Base-by-base conservation (phyloP, 495 filamentous ascomycete genomes). In the Penicillium robsamsonii region DNA sequence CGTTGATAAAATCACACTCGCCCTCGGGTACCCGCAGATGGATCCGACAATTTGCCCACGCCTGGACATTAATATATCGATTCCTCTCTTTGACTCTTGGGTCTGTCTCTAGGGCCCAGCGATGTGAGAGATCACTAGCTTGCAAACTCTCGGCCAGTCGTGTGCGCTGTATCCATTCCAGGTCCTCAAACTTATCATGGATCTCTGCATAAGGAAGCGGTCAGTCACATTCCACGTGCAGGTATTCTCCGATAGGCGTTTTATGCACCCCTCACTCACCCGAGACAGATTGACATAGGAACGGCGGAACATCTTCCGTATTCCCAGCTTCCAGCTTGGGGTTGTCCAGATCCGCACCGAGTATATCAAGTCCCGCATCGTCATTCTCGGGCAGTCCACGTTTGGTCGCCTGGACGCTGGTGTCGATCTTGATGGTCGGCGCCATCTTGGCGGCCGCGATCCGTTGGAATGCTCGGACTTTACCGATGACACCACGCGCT, bases 1-100 rank as follows among this genome's bases (percentile, higher is more conserved):
- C 94, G 68, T 99, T 99, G 77, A 97, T 95, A 72, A 97, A 99
- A 70, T 97, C 90, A 60, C 85, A 84, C 53, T 86, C 74, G 13
- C 87, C 90, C 29, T 87, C 82, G 11, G 90, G 87, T 2, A 97
- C 94, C 33, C 81, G 81, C 22, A 99, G 83, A 64, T 86, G 87
- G 50, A 99, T 77, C 1, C 94, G 90, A 61, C 92, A 92, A 66
- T 89, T 85, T 52, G 84, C 83, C 85, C 85, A 97, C 0, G 92
- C 89, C 55, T 91, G 86, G 42, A 97, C 87, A 66, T 97, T 95
- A 48, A 79, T 64, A 71, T 96, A 96, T 33, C 92, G 82, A 71
- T 96, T 91, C 48, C 89, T 80, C 60, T 60, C 69, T 47, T 70
- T 75, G 67, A 87, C 69, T 57, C 77, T 57, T 50, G 81, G 67